Conservation (phyloP, 169 alveolate genomes). For the Cryptosporidium meleagridis region DNA sequence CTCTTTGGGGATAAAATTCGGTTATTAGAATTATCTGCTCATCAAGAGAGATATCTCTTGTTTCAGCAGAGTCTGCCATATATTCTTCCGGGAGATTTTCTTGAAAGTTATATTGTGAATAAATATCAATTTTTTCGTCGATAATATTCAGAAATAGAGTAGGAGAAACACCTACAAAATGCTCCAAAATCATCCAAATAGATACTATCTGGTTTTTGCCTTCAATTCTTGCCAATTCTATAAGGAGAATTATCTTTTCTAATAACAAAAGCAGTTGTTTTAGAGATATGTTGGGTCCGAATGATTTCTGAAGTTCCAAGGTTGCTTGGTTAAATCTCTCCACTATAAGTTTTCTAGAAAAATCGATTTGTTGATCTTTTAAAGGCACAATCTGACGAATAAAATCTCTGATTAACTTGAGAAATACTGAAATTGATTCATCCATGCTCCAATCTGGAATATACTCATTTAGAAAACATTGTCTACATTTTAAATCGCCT, state of each 20-base stretch:
- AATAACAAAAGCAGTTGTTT: neutral
- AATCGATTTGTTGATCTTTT: neutral
- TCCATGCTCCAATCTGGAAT: slow-evolving; percentile 44
- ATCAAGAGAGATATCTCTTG: slow-evolving; percentile 9
- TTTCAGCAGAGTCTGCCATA: neutral
- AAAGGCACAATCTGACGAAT: slow-evolving; percentile 35
- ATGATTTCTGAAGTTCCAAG: slow-evolving; percentile 8
- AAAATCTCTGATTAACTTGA: slow-evolving; percentile 44
- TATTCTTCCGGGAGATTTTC: slow-evolving; percentile 25
- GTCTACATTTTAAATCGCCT: neutral
- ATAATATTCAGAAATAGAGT: slow-evolving; percentile 24
- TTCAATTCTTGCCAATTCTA: slow-evolving; percentile 45
- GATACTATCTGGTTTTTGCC: neutral
- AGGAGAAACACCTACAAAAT: slow-evolving; percentile 36
- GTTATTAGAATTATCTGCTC: neutral
- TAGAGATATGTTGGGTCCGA: neutral
- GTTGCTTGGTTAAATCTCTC: slow-evolving; percentile 50
- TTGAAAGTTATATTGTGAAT: slow-evolving; percentile 37
- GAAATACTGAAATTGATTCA: slow-evolving; percentile 50
- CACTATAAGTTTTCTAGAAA: slow-evolving; percentile 31
- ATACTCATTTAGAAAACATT: slow-evolving; percentile 22
- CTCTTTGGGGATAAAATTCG: slow-evolving; percentile 41
- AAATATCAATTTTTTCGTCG: slow-evolving; percentile 4
- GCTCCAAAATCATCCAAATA: slow-evolving; percentile 33
- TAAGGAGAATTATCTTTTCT: slow-evolving; percentile 25